Percentiles rank a stretch among this genome's conserved stretches.
Conservation (phyloP, 208 protist species). For the Crithidia sp. region DNA sequence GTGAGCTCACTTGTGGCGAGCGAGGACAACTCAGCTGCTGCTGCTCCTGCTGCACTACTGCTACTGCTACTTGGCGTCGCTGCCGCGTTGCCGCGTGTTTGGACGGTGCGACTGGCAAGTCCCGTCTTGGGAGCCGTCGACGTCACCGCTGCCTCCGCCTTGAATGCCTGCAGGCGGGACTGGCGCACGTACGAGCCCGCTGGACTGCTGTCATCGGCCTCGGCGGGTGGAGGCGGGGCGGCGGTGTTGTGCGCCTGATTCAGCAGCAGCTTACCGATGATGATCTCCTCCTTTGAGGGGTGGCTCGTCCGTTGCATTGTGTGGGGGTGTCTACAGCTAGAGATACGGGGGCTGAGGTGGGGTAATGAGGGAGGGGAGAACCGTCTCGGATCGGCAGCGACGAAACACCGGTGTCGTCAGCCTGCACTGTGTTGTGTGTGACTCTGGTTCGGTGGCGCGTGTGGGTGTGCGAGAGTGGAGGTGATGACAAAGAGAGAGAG, state of each 20-base stretch:
- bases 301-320: background rate
- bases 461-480: background rate
- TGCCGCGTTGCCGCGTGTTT: constrained; percentile 7
- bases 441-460: no score
- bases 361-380: background rate
- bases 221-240: constrained; percentile 13
- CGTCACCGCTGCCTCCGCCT: constrained; percentile 21
- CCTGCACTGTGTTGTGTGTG: no score
- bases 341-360: background rate
- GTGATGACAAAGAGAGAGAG: background rate
- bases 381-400: background rate
- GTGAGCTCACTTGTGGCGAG: constrained; percentile 41
- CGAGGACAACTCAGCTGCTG: background rate
- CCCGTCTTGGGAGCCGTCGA: constrained; percentile 18
- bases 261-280: constrained; percentile 73
- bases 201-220: constrained; percentile 15
- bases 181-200: constrained; percentile 52
- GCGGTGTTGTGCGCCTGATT: constrained; percentile 69
- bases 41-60: background rate
- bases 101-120: constrained; percentile 18
- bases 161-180: constrained; percentile 46
- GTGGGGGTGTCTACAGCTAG: background rate
- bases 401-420: no score
- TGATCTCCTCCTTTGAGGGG: constrained; percentile 41
- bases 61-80: background rate